Base-by-base conservation (phyloP, 2,329 filamentous ascomycete species). In the Fusarium nelsonii region DNA sequence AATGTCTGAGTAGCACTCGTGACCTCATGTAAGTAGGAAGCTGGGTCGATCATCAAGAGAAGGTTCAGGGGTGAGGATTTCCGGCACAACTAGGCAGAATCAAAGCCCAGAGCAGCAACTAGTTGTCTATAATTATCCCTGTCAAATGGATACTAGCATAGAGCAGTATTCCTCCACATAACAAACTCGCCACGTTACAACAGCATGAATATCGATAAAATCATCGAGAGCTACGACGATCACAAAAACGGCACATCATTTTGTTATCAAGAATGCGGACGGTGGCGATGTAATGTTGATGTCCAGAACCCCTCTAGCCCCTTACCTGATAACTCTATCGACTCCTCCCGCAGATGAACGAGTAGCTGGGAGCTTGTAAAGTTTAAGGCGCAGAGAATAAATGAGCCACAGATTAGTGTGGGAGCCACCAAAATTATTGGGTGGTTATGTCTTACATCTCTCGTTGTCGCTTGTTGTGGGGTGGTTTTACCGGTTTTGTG, bases 221-320 rank as follows among this genome's bases (percentile, higher is more conserved):
- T 8, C 3, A 1, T 15, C 9, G 8, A 15, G 7, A 8, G 4
- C 28, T 8, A 4, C 8, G 8, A 18, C 4, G 6, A n/a, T 26
- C 5, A 12, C 5, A 9, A 5, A 23, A n/a, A 26, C 7, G 7
- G 2, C 4, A 3, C 4, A 8, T 3, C 7, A 4, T 3, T 37
- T 50, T 15, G 46, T 5, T 26, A 23, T 1, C 8, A 36, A 11
- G 30, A 49, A 50, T 28, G 16, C 10, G 32, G 5, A 49, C 3
- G 4, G 11, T 4, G 0, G 39, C 9, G 8, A 37, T 8, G 10
- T 12, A 15, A 8, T 2, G 3, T 32, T 53, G n/a, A 59, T 60
- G 10, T 11, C 40, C 9, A 14, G 23, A 36, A 3, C 10, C 18
- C n/a, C n/a, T n/a, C n/a, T n/a, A n/a, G n/a, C n/a, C n/a, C 43